Base-by-base conservation (phyloP, 495 filamentous ascomycete species). In the Neurospora sublineolata region DNA sequence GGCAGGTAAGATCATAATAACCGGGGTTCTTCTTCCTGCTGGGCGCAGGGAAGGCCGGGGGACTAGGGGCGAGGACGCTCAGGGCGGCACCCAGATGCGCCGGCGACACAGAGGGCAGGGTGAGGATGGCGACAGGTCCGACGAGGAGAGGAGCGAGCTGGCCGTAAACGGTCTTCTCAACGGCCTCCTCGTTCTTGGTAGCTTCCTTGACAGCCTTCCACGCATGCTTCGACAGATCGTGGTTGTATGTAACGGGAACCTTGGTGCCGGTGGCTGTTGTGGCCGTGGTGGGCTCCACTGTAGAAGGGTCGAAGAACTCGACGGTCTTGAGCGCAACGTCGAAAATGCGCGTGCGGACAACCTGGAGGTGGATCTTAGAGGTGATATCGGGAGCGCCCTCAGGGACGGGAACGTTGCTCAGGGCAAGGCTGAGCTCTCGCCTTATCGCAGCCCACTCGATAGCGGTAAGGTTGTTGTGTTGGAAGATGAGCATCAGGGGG, bases 381-480 rank as follows among this genome's bases (percentile, higher is more conserved):
- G 80, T 70, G 64, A 85, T 69, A 11, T 81, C 75, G 9, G 60
- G 69, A 16, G 72, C 30, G 0, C 69, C 70, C 1, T 42, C 60
- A 4, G 70, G 58, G 0, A 72, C 40, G 0, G 83, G 73, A 3
- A 92, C 87, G 69, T 89, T 92, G 33, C 80, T 77, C 18, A 98
- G 79, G 1, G 93, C 93, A 7, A 81, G 81, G 30, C 81, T 79
- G 23, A 99, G 83, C 82, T 98, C 96, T 70, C 95, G 89, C 70
- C 95, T 87, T 71, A 99, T 87, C 14, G 89, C 89, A 37, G 89
- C 85, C 94, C 94, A 97, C 87, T 99, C 95, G 46, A 85, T 83
- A 5, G 94, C 89, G 69, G 90, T 91, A 69, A 99, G 84, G 80
- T 97, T 98, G 86, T 94, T 97, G 86, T 98, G 95, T 82, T 98